Evolutionary conservation across 2,329 filamentous ascomycete genomes (phyloP), one percentile per base, ranked within the genome.

Genomic region (Aspergillus thermomutatus): DNA sequence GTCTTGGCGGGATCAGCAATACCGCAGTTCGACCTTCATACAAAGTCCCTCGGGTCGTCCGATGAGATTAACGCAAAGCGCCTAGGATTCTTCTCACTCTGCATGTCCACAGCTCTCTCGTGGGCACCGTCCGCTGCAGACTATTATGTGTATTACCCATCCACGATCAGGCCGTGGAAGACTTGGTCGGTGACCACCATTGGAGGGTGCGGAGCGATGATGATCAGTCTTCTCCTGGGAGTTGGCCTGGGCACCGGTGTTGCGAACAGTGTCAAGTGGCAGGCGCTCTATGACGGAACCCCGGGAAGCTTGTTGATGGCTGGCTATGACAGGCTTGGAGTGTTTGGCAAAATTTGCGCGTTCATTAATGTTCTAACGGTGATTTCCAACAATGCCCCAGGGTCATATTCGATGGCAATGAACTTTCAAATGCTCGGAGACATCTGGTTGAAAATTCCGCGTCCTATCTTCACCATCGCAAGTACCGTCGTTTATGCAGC

Each of bases 61-160:
- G 60, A 62, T 5, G 64, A 67, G 3, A 53, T 76, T 3, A 68
- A 67, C n/a, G 74, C 69, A 19, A 74, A 75, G 26, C 68, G 74
- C 5, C 47, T 75, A 8, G 69, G 68, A 1, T 76, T 72, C 49
- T 69, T 76, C 55, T 73, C 73, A 0, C 63, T 76, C 2, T 69
- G 69, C 21, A 57, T 76, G 17, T 75, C 75, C 0, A 64, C 69
- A 1, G 60, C 67, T 6, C 66, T 77, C 10, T 64, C 72, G 3
- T 74, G 72, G 71, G 63, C 70, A 0, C 71, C 72, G 1, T 61
- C 71, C 5, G 69, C 69, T 14, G 72, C 75, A 6, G 77, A 79
- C 57, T 78, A 77, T 60, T 78, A 75, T 46, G 76, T 78, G 43
- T 78, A 79, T 59, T 76, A 77, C 55, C 73, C 75, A 0, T 67